These are phyloP conservation scores for Pseudonectria foliicola DNA, from an alignment of 2,329 filamentous ascomycete genomes.

Conservation along the genomic window DNA sequence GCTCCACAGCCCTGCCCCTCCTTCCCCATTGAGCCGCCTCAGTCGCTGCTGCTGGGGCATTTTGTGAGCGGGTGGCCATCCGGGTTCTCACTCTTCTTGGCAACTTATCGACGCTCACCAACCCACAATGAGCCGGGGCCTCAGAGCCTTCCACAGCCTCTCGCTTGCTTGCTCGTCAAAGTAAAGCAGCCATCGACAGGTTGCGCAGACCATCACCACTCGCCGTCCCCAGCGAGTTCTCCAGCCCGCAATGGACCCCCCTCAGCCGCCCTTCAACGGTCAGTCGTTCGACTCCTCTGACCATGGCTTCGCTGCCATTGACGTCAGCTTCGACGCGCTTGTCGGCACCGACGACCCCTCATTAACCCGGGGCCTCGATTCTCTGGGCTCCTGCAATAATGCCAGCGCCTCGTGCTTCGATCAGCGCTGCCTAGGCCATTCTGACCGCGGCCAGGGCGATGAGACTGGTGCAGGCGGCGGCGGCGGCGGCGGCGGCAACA, in stretches of 20 bases:
- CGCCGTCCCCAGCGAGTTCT: no score
- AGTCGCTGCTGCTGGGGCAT: neutral
- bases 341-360: conserved; percentile 16
- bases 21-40: neutral
- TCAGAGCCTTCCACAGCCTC: no score
- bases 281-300: conserved; percentile 12
- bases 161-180: neutral
- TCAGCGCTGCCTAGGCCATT: conserved; percentile 19
- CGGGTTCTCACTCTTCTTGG: conserved; percentile 1
- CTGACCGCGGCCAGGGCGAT: conserved; percentile 6
- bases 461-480: conserved; percentile 9
- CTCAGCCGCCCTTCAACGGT: neutral
- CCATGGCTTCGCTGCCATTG: conserved; percentile 16
- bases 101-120: neutral
- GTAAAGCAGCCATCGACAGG: no score
- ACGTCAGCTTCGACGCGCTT: conserved; percentile 24
- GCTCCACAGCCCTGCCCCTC: no score
- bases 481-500: conserved; percentile 10
- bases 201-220: no score
- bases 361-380: conserved; percentile 19
- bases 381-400: conserved; percentile 23
- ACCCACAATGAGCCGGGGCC: no score
- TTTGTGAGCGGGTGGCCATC: neutral
- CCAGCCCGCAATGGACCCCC: no score
- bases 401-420: conserved; percentile 27